Evolutionary conservation across 768 basidiomycete species (phyloP), one percentile per base, ranked within the genome.

Genomic region (Mycena capillaripes): DNA sequence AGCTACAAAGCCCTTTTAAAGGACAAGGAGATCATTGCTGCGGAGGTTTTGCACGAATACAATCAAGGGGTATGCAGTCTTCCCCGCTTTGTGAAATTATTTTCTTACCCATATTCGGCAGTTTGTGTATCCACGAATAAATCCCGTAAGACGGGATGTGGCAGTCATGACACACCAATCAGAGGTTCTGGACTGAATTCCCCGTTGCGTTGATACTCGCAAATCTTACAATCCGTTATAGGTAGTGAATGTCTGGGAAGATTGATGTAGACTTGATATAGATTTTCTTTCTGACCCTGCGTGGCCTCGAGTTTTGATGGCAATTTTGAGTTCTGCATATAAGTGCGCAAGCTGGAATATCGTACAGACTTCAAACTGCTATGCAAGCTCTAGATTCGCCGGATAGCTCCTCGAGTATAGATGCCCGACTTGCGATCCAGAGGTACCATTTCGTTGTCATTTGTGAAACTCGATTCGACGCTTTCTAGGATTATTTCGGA

Each of bases 81-180:
- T 46, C 36, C n/a, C 2, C 21, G 14, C 16, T 66, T 19, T 6
- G 16, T 29, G 9, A 9, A 25, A 14, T 36, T 23, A n/a, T 50
- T 70, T 27, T 75, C 40, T 63, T 19, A 55, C 14, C 30, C 40
- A 6, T 66, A 23, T 34, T 34, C 40, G 16, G 29, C 66, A 96
- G 94, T 96, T 95, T 78, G 95, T 96, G 4, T 89, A 93, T 75
- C 95, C 95, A n/a, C 89, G 91, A 71, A 81, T 95, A 71, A 92
- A 93, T 76, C 92, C 92, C 9, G 85, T 96, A 25, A 89, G 93
- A 34, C 89, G 86, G 69, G 95, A 96, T 74, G 94, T 90, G 1
- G 91, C 92, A 4, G 92, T 95, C 30, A 95, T 95, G 94, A 96
- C 95, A 3, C 91, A 95, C 79, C 87, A 96, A 77, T 89, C 93